These are phyloP conservation scores for Stachybotrys chartarum DNA, from an alignment of 2,329 filamentous ascomycete genomes.

Conservation along the genomic window DNA sequence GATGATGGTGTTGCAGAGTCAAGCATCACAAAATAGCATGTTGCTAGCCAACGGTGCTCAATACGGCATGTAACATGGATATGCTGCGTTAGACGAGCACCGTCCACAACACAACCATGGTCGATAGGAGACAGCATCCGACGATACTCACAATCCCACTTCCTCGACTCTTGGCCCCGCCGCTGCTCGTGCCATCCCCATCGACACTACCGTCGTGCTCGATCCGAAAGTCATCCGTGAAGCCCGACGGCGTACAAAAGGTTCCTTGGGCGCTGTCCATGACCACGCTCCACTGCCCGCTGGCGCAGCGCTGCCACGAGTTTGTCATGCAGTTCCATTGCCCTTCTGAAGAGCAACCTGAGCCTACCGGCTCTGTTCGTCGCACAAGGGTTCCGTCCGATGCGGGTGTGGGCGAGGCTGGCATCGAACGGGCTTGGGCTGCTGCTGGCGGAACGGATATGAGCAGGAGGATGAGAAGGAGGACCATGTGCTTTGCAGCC, in stretches of 20 bases:
- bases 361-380: slow-evolving; percentile 24
- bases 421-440: background rate
- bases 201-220: slow-evolving; percentile 16
- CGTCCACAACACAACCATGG: background rate
- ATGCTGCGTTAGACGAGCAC: background rate
- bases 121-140: no score
- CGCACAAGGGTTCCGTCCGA: slow-evolving; percentile 2
- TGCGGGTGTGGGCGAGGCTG: background rate
- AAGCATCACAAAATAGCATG: no score
- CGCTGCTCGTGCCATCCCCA: background rate
- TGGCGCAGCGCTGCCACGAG: slow-evolving; percentile 43
- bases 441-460: slow-evolving; percentile 2
- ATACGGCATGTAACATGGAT: no score
- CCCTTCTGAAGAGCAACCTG: slow-evolving; percentile 38
- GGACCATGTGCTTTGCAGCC: slow-evolving; percentile 1
- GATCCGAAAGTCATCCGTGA: slow-evolving; percentile 31
- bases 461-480: slow-evolving; percentile 6
- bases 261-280: slow-evolving; percentile 38
- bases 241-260: slow-evolving; percentile 34
- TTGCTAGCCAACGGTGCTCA: no score
- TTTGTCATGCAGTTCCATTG: slow-evolving; percentile 46
- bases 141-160: background rate
- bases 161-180: background rate
- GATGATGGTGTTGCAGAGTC: no score
- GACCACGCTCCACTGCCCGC: slow-evolving; percentile 37